A percentile compares a stretch with the other conserved stretches of the same genome.
Conservation (phyloP, 83 land plant genomes). For the Thuja plicata region DNA sequence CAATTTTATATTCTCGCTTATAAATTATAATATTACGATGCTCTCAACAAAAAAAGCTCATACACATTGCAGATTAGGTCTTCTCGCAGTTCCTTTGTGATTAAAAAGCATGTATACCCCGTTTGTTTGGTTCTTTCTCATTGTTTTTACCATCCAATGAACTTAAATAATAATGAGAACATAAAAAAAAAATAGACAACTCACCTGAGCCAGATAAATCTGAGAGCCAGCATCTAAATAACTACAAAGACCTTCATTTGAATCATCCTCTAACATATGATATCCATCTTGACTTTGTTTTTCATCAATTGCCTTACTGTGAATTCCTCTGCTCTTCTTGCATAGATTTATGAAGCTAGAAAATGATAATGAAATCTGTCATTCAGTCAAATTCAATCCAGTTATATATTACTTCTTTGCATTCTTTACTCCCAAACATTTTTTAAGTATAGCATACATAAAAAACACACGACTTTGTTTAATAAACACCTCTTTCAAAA, state of each 20-base stretch:
- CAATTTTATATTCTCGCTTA: background rate
- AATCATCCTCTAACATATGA: background rate
- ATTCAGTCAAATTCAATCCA: background rate
- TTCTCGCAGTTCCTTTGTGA: background rate
- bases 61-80: background rate
- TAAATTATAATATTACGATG: background rate
- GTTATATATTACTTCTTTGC: background rate
- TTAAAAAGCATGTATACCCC: background rate
- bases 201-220: slow-evolving; percentile 71
- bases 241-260: slow-evolving; percentile 7
- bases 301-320: background rate
- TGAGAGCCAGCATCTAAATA: slow-evolving; percentile 28
- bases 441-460: background rate
- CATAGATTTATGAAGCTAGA: slow-evolving; percentile 46
- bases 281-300: slow-evolving; percentile 12
- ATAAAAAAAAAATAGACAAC: background rate
- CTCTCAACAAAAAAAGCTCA: background rate
- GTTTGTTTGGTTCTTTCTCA: background rate
- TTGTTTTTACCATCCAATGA: background rate
- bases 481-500: slow-evolving; percentile 1
- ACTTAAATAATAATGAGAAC: background rate
- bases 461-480: background rate
- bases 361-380: slow-evolving; percentile 61
- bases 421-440: background rate
- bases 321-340: slow-evolving; percentile 25